These are phyloP conservation scores for Fusarium sp. DNA, from an alignment of 2,329 filamentous ascomycete species.

Conservation along the genomic window DNA sequence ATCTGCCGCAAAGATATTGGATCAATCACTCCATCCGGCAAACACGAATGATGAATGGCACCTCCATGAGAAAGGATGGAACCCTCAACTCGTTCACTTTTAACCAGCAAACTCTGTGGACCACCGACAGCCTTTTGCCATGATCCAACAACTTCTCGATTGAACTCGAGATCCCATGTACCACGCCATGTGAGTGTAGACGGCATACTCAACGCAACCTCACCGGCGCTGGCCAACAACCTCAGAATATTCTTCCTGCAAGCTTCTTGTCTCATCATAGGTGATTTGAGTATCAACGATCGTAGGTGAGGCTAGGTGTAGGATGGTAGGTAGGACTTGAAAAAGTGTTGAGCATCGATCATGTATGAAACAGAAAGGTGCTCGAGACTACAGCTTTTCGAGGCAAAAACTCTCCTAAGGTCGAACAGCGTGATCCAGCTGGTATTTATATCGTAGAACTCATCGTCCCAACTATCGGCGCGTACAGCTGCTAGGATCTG, in stretches of 20 bases:
- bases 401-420: neutral
- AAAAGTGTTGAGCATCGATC: neutral
- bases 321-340: neutral
- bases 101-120: neutral
- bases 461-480: neutral
- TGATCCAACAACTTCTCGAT: neutral
- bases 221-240: neutral
- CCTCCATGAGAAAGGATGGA: conserved; percentile 16
- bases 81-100: neutral
- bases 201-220: conserved; percentile 2
- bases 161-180: conserved; percentile 12
- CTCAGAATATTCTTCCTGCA: neutral
- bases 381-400: conserved; percentile 3
- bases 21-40: conserved; percentile 14
- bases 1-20: conserved; percentile 10
- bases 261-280: neutral
- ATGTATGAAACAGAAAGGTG: neutral
- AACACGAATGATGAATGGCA: conserved; percentile 13
- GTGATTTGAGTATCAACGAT: conserved; percentile 4
- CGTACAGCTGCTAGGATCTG: neutral
- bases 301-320: neutral
- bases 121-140: neutral
- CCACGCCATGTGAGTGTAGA: conserved; percentile 13
- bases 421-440: neutral
- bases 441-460: neutral